A percentile compares a stretch with the other conserved stretches of the same genome.
Evolutionary conservation across 352 stramenopile species (phyloP).

Genomic region (Paralagenidium karlingii): DNA sequence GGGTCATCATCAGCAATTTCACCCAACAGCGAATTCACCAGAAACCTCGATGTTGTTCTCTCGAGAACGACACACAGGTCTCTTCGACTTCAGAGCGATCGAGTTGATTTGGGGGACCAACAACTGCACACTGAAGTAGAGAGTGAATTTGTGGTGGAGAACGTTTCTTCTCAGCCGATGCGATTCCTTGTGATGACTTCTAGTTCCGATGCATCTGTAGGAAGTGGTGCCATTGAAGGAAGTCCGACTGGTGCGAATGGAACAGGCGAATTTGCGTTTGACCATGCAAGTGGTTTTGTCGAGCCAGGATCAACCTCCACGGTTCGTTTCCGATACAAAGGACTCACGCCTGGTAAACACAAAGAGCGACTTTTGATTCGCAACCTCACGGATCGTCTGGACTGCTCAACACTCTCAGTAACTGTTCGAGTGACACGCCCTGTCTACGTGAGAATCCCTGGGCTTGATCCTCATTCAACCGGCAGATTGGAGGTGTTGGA

Average conservation of each 20-base stretch:
- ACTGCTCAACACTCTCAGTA: conserved; percentile 56
- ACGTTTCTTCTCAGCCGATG: conserved; percentile 43
- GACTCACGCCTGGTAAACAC: conserved; percentile 48
- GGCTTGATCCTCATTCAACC: conserved; percentile 64
- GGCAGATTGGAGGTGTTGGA: conserved; percentile 64
- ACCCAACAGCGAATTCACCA: no score
- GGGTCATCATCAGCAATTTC: no score
- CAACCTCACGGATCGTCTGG: conserved; percentile 71
- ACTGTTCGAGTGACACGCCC: conserved; percentile 53
- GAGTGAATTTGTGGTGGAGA: conserved; percentile 52
- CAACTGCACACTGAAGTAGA: conserved; percentile 46
- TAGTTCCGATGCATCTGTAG: no score
- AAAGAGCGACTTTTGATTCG: conserved; percentile 66
- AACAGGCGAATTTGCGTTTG: conserved; percentile 53
- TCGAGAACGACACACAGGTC: conserved; percentile 57
- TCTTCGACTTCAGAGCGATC: conserved; percentile 49
- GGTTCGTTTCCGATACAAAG: conserved; percentile 63
- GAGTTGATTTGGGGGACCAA: conserved; percentile 65
- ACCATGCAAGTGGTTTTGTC: conserved; percentile 59
- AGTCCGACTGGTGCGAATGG: conserved; percentile 7
- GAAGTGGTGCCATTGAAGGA: conserved; percentile 16
- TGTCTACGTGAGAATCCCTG: conserved; percentile 75
- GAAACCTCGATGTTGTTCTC: conserved; percentile 51
- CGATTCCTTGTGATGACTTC: conserved; percentile 63
- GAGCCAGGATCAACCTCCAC: conserved; percentile 25